Evolutionary conservation across 164 flowering plant genomes (phyloP).

Genomic region (Sextonia rubra): DNA sequence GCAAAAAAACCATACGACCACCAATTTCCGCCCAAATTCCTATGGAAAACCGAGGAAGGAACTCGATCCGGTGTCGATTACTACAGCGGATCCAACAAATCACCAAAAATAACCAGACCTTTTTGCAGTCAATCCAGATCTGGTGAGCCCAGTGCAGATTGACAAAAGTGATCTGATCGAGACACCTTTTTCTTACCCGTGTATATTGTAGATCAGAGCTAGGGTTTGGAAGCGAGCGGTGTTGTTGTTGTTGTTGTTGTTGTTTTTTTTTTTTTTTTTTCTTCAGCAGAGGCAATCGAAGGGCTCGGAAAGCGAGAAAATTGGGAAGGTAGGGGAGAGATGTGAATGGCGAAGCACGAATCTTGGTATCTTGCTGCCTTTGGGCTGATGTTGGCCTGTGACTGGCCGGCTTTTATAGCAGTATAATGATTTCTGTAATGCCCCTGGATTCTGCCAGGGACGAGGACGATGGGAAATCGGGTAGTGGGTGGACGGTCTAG

Average conservation of each 20-base stretch:
- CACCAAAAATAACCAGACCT: conserved; percentile 9
- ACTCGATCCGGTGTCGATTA: conserved; percentile 9
- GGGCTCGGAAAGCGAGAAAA: conserved; percentile 13
- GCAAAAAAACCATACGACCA: not conserved
- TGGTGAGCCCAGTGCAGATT: not conserved
- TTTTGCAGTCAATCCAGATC: not conserved
- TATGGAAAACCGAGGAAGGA: conserved; percentile 7
- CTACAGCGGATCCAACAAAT: conserved; percentile 42
- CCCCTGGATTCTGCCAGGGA: not conserved
- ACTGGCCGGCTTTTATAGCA: conserved; percentile 8
- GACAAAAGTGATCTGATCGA: not conserved
- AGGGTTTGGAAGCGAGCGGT: conserved; percentile 2
- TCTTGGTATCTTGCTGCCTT: conserved; percentile 31
- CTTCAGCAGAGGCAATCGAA: not conserved
- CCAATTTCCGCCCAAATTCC: not conserved
- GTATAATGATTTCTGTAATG: not conserved
- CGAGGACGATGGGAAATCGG: no score
- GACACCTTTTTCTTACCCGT: not conserved
- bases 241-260: no score
- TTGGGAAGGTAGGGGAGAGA: conserved; percentile 11
- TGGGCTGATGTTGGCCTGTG: conserved; percentile 16
- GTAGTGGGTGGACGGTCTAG: no score
- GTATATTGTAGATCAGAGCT: not conserved
- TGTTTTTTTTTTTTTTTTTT: no score
- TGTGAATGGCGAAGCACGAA: conserved; percentile 39